Conservation (phyloP, 768 basidiomycete genomes). For the Leccinum uliginosum region DNA sequence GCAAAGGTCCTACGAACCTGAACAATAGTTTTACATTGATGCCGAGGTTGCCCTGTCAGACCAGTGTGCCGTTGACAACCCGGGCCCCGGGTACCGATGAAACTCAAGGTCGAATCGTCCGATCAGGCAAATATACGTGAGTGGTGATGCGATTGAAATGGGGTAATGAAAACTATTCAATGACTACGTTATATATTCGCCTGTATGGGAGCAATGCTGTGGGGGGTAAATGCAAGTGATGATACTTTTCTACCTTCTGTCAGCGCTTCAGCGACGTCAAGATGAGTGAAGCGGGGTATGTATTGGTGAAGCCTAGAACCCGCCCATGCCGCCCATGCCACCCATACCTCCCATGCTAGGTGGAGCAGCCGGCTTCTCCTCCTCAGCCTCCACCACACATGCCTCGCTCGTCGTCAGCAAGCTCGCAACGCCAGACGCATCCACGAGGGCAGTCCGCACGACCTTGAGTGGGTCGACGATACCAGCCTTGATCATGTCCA, state of each 20-base stretch:
- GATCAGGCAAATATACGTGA: slow-evolving; percentile 4
- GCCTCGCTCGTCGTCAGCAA: slow-evolving; percentile 91
- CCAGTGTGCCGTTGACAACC: too few relatives aligned
- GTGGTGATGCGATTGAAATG: slow-evolving; percentile 23
- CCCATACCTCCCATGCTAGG: slow-evolving; percentile 63
- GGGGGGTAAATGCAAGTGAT: slow-evolving; percentile 6
- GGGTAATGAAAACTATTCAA: slow-evolving; percentile 6
- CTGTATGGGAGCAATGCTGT: slow-evolving; percentile 10
- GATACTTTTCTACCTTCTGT: not conserved
- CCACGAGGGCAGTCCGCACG: slow-evolving; percentile 86
- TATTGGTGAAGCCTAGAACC: slow-evolving; percentile 32
- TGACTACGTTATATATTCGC: slow-evolving; percentile 8
- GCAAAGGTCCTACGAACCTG: not conserved
- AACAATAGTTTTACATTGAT: too few relatives aligned
- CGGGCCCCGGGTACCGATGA: too few relatives aligned
- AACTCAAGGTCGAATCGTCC: too few relatives aligned
- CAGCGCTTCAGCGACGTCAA: not conserved
- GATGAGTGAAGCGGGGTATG: not conserved
- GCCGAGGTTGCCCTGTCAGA: too few relatives aligned
- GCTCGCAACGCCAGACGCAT: slow-evolving; percentile 88
- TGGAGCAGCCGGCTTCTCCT: slow-evolving; percentile 57
- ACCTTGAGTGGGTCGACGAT: slow-evolving; percentile 98
- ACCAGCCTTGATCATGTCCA: slow-evolving; percentile 91
- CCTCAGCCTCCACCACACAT: slow-evolving; percentile 87
- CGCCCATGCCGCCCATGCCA: slow-evolving; percentile 46